Evolutionary conservation across 208 protist species (phyloP), one percentile per base, ranked within the genome.

Genomic region (Angomonas deanei): DNA sequence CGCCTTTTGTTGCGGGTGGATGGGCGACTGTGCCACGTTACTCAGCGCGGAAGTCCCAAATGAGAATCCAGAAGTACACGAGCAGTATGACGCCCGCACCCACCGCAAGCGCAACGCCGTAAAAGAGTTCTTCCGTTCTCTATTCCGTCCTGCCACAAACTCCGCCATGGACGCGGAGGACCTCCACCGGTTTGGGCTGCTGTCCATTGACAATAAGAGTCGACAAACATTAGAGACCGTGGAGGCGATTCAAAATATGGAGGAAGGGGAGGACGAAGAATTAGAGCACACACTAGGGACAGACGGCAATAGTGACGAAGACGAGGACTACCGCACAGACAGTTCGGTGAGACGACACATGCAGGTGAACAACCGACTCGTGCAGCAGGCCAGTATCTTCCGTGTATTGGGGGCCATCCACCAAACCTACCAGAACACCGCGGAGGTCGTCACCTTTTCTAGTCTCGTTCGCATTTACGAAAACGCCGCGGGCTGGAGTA

Each of bases 1-100:
- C 47, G 80, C 78, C 39, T 87, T 91, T 67, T 87, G 80, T 48
- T 72, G 79, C 26, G 75, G 76, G 24, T 91, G 80, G 80, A 60
- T 78, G 48, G 68, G 70, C 36, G 74, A 86, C 64, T 85, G 77
- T 69, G 70, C 39, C 13, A 32, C 48, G 0, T 53, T 86, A 17
- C 64, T 80, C 47, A 68, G 39, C 60, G 61, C 53, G 27, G 42
- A 19, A 3, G 34, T 57, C 36, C 34, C 63, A 3, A 21, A 54
- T 10, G 33, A n/a, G n/a, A 56, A 69, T 23, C 47, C 60, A 26
- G 48, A 55, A 30, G 28, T 55, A 17, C 21, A 39, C 15, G 61
- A 47, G 31, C 28, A 61, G 27, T 38, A 61, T 47, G 49, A 54
- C 3, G 53, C 59, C 4, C 62, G 28, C 27, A 31, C 66, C 36